These are phyloP conservation scores for Chrysoporthe puriensis DNA, from an alignment of 2,329 filamentous ascomycete species.

Conservation along the genomic window DNA sequence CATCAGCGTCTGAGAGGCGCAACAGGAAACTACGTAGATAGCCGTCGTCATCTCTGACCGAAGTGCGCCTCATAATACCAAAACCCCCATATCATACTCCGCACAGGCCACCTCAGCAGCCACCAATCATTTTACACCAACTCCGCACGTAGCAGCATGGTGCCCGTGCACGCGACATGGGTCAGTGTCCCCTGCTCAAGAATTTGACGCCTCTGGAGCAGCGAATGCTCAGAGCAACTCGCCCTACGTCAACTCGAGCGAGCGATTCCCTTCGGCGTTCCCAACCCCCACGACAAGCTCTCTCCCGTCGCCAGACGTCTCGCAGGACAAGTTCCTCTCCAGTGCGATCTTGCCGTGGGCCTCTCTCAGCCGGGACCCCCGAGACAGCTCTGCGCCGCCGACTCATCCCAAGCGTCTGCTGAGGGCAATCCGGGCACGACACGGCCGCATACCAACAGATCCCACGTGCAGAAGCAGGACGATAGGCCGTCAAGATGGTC, in stretches of 20 bases:
- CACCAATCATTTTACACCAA: conserved; percentile 11
- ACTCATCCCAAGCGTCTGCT: not conserved
- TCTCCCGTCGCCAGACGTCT: not conserved
- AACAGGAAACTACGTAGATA: no score
- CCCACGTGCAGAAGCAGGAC: not conserved
- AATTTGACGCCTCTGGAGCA: conserved; percentile 18
- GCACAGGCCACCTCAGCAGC: not conserved
- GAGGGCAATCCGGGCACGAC: not conserved
- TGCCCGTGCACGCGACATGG: conserved; percentile 5
- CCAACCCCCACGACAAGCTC: not conserved
- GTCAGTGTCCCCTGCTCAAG: conserved; percentile 14
- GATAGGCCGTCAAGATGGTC: conserved; percentile 70
- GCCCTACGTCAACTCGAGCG: conserved; percentile 11
- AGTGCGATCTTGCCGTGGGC: not conserved
- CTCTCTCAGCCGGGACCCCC: not conserved
- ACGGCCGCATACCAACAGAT: not conserved
- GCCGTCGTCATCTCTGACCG: no score
- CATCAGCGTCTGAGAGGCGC: no score
- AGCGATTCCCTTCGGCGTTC: not conserved
- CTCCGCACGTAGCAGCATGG: not conserved
- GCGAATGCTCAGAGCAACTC: not conserved
- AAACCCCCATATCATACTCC: not conserved
- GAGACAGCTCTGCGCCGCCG: not conserved
- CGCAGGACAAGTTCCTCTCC: conserved; percentile 5
- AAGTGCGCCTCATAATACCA: not conserved